A percentile compares a stretch with the other conserved stretches of the same genome.
phyloP scores from a whole-genome alignment of 192 early-diverging fungal species.

The Entophlyctis helioformis region DNA sequence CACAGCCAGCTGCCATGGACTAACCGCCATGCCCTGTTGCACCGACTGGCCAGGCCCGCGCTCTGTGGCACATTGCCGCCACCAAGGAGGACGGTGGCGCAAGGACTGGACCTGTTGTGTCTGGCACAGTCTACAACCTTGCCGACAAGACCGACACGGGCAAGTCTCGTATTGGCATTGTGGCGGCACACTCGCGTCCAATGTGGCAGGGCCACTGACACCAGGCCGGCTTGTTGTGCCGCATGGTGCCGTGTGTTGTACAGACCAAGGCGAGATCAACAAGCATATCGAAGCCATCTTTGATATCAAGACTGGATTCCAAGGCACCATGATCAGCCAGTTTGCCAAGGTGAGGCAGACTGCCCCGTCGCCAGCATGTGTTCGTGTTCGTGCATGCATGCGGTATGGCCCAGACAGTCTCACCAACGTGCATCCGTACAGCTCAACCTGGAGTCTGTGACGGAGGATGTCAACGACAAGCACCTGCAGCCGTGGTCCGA shows the following conservation, averaged over 20 bases:
- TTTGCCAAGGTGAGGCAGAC: slow-evolving; percentile 58
- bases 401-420: no score
- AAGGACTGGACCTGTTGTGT: slow-evolving; percentile 21
- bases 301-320: slow-evolving; percentile 74
- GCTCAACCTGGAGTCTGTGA: slow-evolving; percentile 72
- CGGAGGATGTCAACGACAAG: slow-evolving; percentile 90
- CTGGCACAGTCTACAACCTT: slow-evolving; percentile 63
- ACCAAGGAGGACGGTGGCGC: slow-evolving; percentile 34
- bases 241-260: no score
- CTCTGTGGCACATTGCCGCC: slow-evolving; percentile 36
- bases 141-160: slow-evolving; percentile 77
- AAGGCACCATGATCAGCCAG: slow-evolving; percentile 60
- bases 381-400: no score
- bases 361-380: no score
- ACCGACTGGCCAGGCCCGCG: slow-evolving; percentile 25
- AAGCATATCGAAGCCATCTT: slow-evolving; percentile 56
- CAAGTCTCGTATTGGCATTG: slow-evolving; percentile 25
- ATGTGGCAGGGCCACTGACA: no score
- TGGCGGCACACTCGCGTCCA: no score
- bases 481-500: slow-evolving; percentile 89
- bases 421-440: slow-evolving; percentile 16
- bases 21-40: no score
- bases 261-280: slow-evolving; percentile 74
- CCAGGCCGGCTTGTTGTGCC: no score
- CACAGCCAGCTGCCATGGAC: no score